These are phyloP conservation scores for Posidonia oceanica DNA, from an alignment of 116 monocot genomes.

Conservation along the genomic window DNA sequence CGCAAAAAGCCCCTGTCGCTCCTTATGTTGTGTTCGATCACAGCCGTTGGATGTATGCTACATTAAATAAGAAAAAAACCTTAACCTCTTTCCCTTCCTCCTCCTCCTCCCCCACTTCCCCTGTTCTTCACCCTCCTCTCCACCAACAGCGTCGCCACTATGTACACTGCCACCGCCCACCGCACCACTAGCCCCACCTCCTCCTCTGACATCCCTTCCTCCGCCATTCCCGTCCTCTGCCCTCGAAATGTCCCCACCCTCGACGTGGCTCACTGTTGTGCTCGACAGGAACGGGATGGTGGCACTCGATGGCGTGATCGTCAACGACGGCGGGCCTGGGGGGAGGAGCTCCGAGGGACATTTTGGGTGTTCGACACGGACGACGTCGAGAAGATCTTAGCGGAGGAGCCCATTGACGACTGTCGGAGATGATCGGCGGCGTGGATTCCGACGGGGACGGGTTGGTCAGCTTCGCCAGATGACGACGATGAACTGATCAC, in stretches of 20 bases:
- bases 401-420: conserved; percentile 80
- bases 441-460: conserved; percentile 81
- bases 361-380: conserved; percentile 63
- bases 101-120: too few relatives aligned
- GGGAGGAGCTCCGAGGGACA: conserved; percentile 55
- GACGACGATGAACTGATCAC: conserved; percentile 33
- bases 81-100: too few relatives aligned
- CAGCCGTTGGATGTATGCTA: too few relatives aligned
- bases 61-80: too few relatives aligned
- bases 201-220: background rate
- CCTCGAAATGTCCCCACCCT: background rate
- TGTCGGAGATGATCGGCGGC: conserved; percentile 64
- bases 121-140: too few relatives aligned
- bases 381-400: conserved; percentile 70
- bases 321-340: conserved; percentile 6
- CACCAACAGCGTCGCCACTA: too few relatives aligned
- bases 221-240: conserved; percentile 1
- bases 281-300: conserved; percentile 24
- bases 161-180: too few relatives aligned
- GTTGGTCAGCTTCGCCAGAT: conserved; percentile 65
- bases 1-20: too few relatives aligned
- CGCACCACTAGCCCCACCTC: too few relatives aligned
- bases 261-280: conserved; percentile 8
- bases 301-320: conserved; percentile 18
- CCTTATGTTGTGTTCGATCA: too few relatives aligned